These are phyloP conservation scores for Pyrrhoderma lamaoense DNA, from an alignment of 1,284 basidiomycete species.

Conservation along the genomic window DNA sequence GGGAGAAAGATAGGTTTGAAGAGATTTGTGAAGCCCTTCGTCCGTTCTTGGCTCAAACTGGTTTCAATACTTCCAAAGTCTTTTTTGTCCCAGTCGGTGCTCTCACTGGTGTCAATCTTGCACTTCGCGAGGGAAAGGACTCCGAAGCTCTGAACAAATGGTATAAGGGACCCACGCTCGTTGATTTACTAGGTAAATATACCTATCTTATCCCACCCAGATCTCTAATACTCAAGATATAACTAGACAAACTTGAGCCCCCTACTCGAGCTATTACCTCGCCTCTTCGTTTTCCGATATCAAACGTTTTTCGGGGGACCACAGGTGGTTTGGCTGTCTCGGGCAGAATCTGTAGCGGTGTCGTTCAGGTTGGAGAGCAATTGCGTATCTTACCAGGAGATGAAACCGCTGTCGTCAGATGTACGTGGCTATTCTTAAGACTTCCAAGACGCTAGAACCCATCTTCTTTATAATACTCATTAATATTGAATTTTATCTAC, in stretches of 20 bases:
- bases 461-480: not conserved
- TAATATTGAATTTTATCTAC: slow-evolving; percentile 7
- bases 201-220: slow-evolving; percentile 1
- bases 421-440: slow-evolving; percentile 38
- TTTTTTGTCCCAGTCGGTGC: slow-evolving; percentile 88
- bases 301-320: slow-evolving; percentile 92
- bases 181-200: slow-evolving; percentile 67
- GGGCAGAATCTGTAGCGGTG: slow-evolving; percentile 82
- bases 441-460: slow-evolving; percentile 1
- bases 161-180: slow-evolving; percentile 84
- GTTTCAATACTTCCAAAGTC: slow-evolving; percentile 75
- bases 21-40: slow-evolving; percentile 72
- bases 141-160: slow-evolving; percentile 52
- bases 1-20: slow-evolving; percentile 78
- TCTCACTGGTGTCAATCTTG: slow-evolving; percentile 85
- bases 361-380: slow-evolving; percentile 89
- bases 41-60: slow-evolving; percentile 82
- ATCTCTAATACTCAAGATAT: not conserved
- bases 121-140: slow-evolving; percentile 41
- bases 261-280: slow-evolving; percentile 72
- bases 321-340: slow-evolving; percentile 77
- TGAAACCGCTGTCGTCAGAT: slow-evolving; percentile 77
- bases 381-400: slow-evolving; percentile 88
- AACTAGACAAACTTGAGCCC: slow-evolving; percentile 71
- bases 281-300: slow-evolving; percentile 83